Conservation (phyloP, 2,329 filamentous ascomycete species). For the Phoma herbarum region DNA sequence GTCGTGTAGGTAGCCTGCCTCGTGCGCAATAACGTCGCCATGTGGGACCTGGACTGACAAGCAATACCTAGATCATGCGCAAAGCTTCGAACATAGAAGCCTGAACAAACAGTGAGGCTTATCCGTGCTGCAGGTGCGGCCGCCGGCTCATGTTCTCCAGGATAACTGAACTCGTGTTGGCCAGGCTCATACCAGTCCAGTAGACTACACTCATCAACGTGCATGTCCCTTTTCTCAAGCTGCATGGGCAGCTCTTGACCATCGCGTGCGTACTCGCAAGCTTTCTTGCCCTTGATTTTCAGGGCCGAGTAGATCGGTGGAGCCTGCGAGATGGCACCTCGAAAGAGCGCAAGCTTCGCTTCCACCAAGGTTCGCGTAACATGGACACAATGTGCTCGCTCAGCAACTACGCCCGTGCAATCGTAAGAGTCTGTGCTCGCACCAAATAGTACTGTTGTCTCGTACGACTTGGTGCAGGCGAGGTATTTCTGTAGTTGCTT, state of each 20-base stretch:
- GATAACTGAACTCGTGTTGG: conserved; percentile 28
- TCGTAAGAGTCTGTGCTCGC: conserved; percentile 45
- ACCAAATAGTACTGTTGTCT: conserved; percentile 41
- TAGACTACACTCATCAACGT: conserved; percentile 39
- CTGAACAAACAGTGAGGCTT: conserved; percentile 38
- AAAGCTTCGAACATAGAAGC: conserved; percentile 48
- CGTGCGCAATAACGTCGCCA: conserved; percentile 37
- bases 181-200: conserved; percentile 38
- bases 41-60: conserved; percentile 35
- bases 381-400: conserved; percentile 25
- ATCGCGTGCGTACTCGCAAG: conserved; percentile 40
- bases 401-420: conserved; percentile 30
- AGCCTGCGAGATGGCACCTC: conserved; percentile 35
- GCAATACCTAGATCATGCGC: conserved; percentile 43
- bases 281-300: conserved; percentile 43
- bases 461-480: conserved; percentile 41
- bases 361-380: conserved; percentile 32
- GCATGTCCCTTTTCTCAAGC: conserved; percentile 40
- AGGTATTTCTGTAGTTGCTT: conserved; percentile 40
- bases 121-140: conserved; percentile 33
- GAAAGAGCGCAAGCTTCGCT: conserved; percentile 29
- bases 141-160: conserved; percentile 19
- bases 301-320: conserved; percentile 44
- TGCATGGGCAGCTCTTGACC: conserved; percentile 37
- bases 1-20: conserved; percentile 36